Conservation (phyloP, 1,284 basidiomycete genomes). For the Ceratobasidium sp. region DNA sequence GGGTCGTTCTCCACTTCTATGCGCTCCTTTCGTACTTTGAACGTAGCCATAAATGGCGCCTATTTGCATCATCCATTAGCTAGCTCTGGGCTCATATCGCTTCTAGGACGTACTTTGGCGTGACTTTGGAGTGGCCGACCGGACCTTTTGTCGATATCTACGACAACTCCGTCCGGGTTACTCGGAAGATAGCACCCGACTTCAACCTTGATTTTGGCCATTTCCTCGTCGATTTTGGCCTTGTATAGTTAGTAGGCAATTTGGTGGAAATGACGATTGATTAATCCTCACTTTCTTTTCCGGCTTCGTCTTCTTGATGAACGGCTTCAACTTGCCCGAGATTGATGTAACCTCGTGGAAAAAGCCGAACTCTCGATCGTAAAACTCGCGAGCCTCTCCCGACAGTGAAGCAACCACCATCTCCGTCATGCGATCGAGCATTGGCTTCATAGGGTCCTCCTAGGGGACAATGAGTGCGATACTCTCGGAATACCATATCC, state of each 20-base stretch:
- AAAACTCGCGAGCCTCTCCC: slow-evolving; percentile 90
- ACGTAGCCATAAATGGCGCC: slow-evolving; percentile 99
- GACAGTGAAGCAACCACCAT: slow-evolving; percentile 85
- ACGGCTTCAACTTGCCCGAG: slow-evolving; percentile 97
- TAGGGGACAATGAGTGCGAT: slow-evolving; percentile 52
- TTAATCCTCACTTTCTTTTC: slow-evolving; percentile 84
- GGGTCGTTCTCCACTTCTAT: slow-evolving; percentile 67
- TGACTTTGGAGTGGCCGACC: slow-evolving; percentile 96
- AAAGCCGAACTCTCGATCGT: slow-evolving; percentile 94
- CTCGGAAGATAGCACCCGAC: slow-evolving; percentile 96
- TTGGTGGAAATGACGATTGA: background rate
- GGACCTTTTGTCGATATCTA: slow-evolving; percentile 96
- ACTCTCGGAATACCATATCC: background rate
- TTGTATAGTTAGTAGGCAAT: slow-evolving; percentile 48
- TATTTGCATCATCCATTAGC: slow-evolving; percentile 47
- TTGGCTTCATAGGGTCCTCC: slow-evolving; percentile 95
- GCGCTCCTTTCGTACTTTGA: slow-evolving; percentile 91
- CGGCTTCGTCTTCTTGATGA: slow-evolving; percentile 92
- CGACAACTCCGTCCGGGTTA: slow-evolving; percentile 95
- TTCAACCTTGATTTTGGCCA: slow-evolving; percentile 93
- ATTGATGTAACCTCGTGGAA: slow-evolving; percentile 97
- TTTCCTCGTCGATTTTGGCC: slow-evolving; percentile 99
- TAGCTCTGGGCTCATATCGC: background rate
- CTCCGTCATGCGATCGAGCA: slow-evolving; percentile 86
- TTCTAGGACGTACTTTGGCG: slow-evolving; percentile 76